These are phyloP conservation scores for Hypoxylon subgilvum DNA, from an alignment of 495 filamentous ascomycete species.

Conservation along the genomic window DNA sequence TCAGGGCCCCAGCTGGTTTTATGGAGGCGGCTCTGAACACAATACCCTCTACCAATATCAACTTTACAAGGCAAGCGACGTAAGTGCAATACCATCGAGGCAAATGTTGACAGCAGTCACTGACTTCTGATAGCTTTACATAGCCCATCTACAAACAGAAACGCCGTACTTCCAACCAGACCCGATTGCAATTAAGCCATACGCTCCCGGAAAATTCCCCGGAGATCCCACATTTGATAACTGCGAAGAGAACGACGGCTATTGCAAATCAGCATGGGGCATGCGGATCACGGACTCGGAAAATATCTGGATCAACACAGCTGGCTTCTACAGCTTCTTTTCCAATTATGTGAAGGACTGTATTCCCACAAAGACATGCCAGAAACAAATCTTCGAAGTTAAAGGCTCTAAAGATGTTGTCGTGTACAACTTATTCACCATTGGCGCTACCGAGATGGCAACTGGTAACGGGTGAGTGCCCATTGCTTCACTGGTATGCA, in stretches of 20 bases:
- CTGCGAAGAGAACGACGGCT: constrained; percentile 49
- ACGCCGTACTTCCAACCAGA: constrained; percentile 89
- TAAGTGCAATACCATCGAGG: constrained; percentile 61
- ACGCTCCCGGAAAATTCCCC: constrained; percentile 62
- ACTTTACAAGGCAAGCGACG: constrained; percentile 72
- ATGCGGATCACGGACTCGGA: constrained; percentile 63
- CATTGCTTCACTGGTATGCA: too few species aligned
- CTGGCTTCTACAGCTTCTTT: constrained; percentile 77
- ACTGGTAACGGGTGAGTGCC: background rate
- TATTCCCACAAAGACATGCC: constrained; percentile 72
- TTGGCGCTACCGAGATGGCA: background rate
- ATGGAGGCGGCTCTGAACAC: constrained; percentile 75
- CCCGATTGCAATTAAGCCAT: constrained; percentile 72
- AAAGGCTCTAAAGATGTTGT: constrained; percentile 5
- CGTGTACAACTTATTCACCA: background rate
- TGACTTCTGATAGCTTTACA: too few species aligned
- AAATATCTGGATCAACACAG: constrained; percentile 66
- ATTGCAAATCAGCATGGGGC: constrained; percentile 65
- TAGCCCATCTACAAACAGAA: constrained; percentile 49
- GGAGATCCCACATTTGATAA: constrained; percentile 58
- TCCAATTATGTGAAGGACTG: constrained; percentile 69
- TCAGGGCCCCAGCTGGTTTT: background rate
- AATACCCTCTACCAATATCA: constrained; percentile 83
- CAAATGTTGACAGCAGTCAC: too few species aligned
- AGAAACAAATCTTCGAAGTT: constrained; percentile 48